Base-by-base conservation (phyloP, 768 basidiomycete genomes). In the Trametes maxima region DNA sequence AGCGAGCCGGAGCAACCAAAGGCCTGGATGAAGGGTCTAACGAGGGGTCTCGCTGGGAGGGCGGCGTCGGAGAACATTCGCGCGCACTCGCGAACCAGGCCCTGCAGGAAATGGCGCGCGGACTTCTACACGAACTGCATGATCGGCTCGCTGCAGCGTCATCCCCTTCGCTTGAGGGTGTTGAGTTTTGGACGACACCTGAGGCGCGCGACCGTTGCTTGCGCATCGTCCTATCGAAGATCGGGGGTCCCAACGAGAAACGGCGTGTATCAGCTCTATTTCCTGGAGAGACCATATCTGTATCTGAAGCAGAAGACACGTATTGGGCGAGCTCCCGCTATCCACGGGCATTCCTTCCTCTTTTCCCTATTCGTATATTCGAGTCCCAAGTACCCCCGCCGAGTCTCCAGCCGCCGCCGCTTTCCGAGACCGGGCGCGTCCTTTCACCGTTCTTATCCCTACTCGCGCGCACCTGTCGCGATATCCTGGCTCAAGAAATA, bases 101-200 rank as follows among this genome's bases (percentile, higher is more conserved):
- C 0, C 72, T 86, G 40, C 89, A 90, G 71, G 94, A 96, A 70
- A 90, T 90, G 84, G 72, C 76, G 8, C 82, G 76, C 54, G 80
- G 81, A 0, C 67, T 91, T 35, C 73, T 94, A 2, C 77, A 87
- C 54, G 89, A 90, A 60, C 79, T 93, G 44, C 75, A 75, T 48
- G 81, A 84, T 24, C 80, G 81, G 37, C 70, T 86, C 11, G 19
- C 65, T 10, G 51, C 72, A 3, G 54, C 50, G 22, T 52, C 42
- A 7, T 43, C 48, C 5, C 22, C 53, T 5, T 5, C n/a, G 11
- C 62, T 54, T 17, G 48, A 54, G 14, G 37, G 71, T 1, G 76
- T 90, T 7, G 78, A 82, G 47, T 93, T 94, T 62, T 96, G 91
- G 90, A 87, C 90, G 5, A 95, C 92, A 0, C 70, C 73, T 0